Evolutionary conservation across 2,329 filamentous ascomycete species (phyloP), one percentile per base, ranked within the genome.

Genomic region (Aspergillus pseudoglaucus): DNA sequence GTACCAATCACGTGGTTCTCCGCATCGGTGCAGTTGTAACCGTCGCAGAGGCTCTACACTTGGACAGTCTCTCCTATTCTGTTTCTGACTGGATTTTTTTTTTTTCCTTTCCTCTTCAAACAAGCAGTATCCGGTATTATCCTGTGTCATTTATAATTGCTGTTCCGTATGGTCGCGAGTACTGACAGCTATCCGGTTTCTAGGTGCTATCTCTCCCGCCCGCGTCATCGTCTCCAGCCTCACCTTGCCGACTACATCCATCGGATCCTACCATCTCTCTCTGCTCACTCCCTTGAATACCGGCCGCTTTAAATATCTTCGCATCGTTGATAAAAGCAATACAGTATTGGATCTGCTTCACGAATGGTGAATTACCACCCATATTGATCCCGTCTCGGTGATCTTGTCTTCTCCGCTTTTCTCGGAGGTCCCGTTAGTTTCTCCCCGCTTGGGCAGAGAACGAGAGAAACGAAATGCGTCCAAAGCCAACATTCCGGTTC

Each of bases 401-500:
- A 42, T 42, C 37, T 18, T 14, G n/a, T 25, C 40, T 42, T 45
- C 41, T 51, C 44, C 17, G 39, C 44, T 23, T 46, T 41, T 40
- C 17, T 35, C 27, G 42, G 30, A 44, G 25, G 10, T 39, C 5
- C 37, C 6, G 17, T 20, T 35, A 2, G 17, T 22, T 38, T 30
- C 25, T 23, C 41, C 40, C 47, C 32, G 42, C 46, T 43, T 42
- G 33, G 43, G 27, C 20, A 45, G 32, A 45, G 45, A 51, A 53
- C 59, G 63, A 47, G 15, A 12, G 9, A 30, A 30, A 30, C 25
- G 25, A 30, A 30, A 67, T 67, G 64, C 58, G 59, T 47, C 56
- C 58, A 43, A 51, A 52, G 42, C 48, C 54, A 33, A 44, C 55
- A 33, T 43, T 61, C 22, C 51, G 53, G 22, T 47, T 65, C 15